Evolutionary conservation across 176 grass and related monocot genomes (phyloP).

Genomic region (Guadua angustifolia): DNA sequence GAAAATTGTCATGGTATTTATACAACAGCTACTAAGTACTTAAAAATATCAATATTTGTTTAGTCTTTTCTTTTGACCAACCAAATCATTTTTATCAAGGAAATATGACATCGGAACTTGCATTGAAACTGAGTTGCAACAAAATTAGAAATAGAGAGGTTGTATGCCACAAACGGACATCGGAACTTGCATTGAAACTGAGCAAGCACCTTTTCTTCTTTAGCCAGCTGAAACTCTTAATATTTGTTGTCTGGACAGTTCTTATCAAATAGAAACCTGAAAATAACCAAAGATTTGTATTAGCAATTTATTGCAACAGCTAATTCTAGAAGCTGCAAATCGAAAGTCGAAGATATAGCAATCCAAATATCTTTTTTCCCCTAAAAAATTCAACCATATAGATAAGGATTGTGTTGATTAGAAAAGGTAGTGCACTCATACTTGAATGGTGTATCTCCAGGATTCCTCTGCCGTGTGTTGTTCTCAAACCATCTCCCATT

Average conservation of each 20-base stretch:
- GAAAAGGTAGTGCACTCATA: conserved; percentile 35
- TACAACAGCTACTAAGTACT: too few species aligned
- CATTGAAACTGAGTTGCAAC: background rate
- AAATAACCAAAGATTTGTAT: conserved; percentile 33
- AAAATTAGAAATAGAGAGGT: background rate
- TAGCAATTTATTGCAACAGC: background rate
- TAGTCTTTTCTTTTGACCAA: too few species aligned
- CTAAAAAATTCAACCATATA: background rate
- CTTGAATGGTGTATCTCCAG: conserved; percentile 98
- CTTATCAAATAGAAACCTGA: conserved; percentile 95
- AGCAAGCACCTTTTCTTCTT: conserved; percentile 78
- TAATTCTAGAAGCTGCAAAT: conserved; percentile 26
- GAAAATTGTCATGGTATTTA: too few species aligned
- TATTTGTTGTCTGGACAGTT: conserved; percentile 86
- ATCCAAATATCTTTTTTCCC: background rate
- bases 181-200: conserved; percentile 41
- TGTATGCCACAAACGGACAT: conserved; percentile 50
- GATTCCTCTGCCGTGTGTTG: conserved; percentile 87
- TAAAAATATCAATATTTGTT: too few species aligned
- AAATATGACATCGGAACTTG: conserved; percentile 22
- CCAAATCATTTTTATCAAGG: background rate
- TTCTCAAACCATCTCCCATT: conserved; percentile 95
- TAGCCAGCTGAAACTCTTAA: conserved; percentile 71
- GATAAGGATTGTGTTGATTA: background rate
- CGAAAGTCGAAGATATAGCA: background rate